phyloP scores from a whole-genome alignment of 2,329 filamentous ascomycete genomes.

The Fusarium veterinarium region DNA sequence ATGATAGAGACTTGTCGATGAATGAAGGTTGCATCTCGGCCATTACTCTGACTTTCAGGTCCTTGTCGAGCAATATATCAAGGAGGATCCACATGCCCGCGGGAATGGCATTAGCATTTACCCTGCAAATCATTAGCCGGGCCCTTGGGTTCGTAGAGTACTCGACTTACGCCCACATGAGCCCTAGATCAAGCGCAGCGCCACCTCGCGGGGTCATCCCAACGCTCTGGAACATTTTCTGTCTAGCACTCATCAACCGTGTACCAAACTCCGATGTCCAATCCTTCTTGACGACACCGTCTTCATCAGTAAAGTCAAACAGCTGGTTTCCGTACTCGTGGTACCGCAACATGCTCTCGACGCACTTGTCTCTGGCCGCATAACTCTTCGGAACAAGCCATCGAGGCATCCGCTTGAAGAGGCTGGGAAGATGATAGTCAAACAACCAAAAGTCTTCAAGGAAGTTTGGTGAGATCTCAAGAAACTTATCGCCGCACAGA shows the following conservation, averaged over 20 bases:
- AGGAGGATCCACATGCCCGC: constrained; percentile 40
- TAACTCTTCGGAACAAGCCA: constrained; percentile 35
- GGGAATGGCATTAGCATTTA: constrained; percentile 39
- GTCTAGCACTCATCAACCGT: constrained; percentile 44
- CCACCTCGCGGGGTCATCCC: constrained; percentile 23
- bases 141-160: rapidly evolving
- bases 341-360: constrained; percentile 18
- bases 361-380: constrained; percentile 21
- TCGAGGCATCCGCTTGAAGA: constrained; percentile 33
- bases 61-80: constrained; percentile 18
- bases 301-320: constrained; percentile 11
- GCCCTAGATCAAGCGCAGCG: constrained; percentile 38
- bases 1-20: background rate
- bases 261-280: constrained; percentile 42
- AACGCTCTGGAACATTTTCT: constrained; percentile 23
- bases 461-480: constrained; percentile 24
- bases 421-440: constrained; percentile 27
- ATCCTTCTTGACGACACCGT: constrained; percentile 7
- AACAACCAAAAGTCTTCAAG: constrained; percentile 37
- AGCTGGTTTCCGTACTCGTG: constrained; percentile 16
- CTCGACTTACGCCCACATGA: constrained; percentile 37
- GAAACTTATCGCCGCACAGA: constrained; percentile 26
- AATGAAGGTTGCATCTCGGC: constrained; percentile 31
- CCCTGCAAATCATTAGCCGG: background rate
- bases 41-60: constrained; percentile 15